Base-by-base conservation (phyloP, 2,329 filamentous ascomycete species). In the Fusarium sp. region DNA sequence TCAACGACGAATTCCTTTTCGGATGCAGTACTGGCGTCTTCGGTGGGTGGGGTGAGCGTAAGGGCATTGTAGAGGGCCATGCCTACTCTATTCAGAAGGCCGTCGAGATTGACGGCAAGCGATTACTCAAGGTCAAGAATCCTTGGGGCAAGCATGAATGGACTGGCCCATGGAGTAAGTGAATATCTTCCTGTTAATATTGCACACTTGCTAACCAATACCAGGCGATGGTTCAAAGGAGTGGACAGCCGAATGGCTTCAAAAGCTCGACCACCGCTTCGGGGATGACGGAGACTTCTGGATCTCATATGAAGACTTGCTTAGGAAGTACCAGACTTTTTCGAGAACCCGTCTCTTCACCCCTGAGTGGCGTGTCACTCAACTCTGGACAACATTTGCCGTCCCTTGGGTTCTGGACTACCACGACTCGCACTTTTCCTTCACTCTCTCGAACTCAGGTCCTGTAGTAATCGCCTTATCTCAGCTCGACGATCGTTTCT, bases 121-220 rank as follows among this genome's bases (percentile, higher is more conserved):
- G 90, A 4, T 81, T 94, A 2, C 82, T 94, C 4, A 85, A 90
- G 53, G 81, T 93, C 41, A 87, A 85, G 69, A 96, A 96, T 72
- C 93, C 93, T 0, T 96, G 92, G 93, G 93, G 93, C 2, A 89
- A 89, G 69, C 88, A 87, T 32, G 93, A 94, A 79, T 96, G 93
- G 92, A 91, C 88, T 30, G 93, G 93, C 3, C 84, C 92, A 3
- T 96, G 93, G 92, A 90, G 88, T 76, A 65, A 71, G 78, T 69
- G 4, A n/a, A 8, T 10, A 12, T 6, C 2, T 3, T 12, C 3
- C 6, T 13, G 30, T 5, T 16, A 2, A 20, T 0, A 32, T 3
- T 2, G 1, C 16, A 41, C 10, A 9, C 24, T 9, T 51, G 16
- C 74, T 79, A 18, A 79, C 24, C 7, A 37, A 1, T 29, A 27